Percentiles rank a stretch among this genome's conserved stretches.
Evolutionary conservation across 2,329 filamentous ascomycete genomes (phyloP).

Genomic region (Xylaria sp.): DNA sequence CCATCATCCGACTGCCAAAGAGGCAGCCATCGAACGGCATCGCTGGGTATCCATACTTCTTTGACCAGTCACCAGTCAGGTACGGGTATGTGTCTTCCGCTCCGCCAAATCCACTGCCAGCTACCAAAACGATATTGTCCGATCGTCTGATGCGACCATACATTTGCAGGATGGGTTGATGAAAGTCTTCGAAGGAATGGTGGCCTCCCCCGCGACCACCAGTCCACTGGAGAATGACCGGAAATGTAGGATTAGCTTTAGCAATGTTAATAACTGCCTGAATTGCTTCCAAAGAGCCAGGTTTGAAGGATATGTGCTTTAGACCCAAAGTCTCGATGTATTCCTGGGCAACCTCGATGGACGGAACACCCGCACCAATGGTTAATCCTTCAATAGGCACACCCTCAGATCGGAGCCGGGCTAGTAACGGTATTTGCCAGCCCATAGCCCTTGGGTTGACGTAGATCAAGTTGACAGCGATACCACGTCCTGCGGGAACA

Average conservation of each 20-base stretch:
- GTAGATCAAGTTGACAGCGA: conserved; percentile 91
- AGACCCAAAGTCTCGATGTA: conserved; percentile 93
- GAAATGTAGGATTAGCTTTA: conserved; percentile 92
- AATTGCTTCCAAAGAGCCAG: conserved; percentile 87
- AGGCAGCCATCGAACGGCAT: conserved; percentile 96
- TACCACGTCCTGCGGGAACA: conserved; percentile 86
- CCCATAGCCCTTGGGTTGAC: conserved; percentile 89
- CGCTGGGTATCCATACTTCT: conserved; percentile 83
- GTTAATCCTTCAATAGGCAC: conserved; percentile 92
- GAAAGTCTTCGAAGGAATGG: conserved; percentile 96
- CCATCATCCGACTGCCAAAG: conserved; percentile 95
- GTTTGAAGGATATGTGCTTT: conserved; percentile 95
- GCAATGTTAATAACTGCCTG: conserved; percentile 92
- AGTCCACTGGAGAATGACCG: conserved; percentile 94
- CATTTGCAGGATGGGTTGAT: conserved; percentile 90
- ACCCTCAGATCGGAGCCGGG: conserved; percentile 82
- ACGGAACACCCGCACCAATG: conserved; percentile 92
- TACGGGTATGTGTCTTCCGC: conserved; percentile 93
- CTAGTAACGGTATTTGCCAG: conserved; percentile 91
- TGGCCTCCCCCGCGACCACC: conserved; percentile 93
- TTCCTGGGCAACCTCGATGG: conserved; percentile 90
- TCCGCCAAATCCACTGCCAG: conserved; percentile 91
- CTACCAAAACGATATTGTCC: conserved; percentile 87
- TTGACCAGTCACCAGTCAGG: conserved; percentile 89
- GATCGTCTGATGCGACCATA: conserved; percentile 87